These are phyloP conservation scores for Stachybotrys echinatus DNA, from an alignment of 2,329 filamentous ascomycete genomes.

Conservation along the genomic window DNA sequence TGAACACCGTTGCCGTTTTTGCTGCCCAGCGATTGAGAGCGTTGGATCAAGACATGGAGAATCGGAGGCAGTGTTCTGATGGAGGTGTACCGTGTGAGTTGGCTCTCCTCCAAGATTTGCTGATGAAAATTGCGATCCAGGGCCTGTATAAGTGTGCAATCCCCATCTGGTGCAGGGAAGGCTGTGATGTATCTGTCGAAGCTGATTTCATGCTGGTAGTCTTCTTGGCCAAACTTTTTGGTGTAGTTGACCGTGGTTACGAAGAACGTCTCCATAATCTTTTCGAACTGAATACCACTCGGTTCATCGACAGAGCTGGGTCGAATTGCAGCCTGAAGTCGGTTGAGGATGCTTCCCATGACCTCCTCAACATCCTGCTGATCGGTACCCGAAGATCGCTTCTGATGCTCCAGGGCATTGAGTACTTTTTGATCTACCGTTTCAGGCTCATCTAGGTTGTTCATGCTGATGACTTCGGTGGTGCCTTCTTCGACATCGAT, in stretches of 20 bases:
- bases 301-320: slow-evolving; percentile 56
- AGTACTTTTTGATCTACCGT: slow-evolving; percentile 41
- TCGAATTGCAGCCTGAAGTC: slow-evolving; percentile 82
- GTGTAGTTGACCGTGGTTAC: slow-evolving; percentile 57
- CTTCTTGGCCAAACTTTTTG: slow-evolving; percentile 41
- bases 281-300: slow-evolving; percentile 73
- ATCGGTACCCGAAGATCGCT: slow-evolving; percentile 47
- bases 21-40: slow-evolving; percentile 65
- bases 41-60: slow-evolving; percentile 83
- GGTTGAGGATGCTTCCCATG: slow-evolving; percentile 85
- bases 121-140: slow-evolving; percentile 82
- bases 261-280: slow-evolving; percentile 67
- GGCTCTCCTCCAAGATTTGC: slow-evolving; percentile 64
- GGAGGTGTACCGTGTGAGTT: slow-evolving; percentile 59
- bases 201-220: slow-evolving; percentile 36
- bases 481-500: slow-evolving; percentile 18
- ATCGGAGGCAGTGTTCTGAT: slow-evolving; percentile 77
- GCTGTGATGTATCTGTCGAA: slow-evolving; percentile 61
- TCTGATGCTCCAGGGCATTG: slow-evolving; percentile 39
- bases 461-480: not conserved
- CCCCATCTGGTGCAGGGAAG: slow-evolving; percentile 44
- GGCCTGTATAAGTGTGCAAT: slow-evolving; percentile 71
- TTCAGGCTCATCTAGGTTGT: slow-evolving; percentile 8
- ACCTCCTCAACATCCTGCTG: slow-evolving; percentile 97
- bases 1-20: slow-evolving; percentile 76